phyloP scores from a whole-genome alignment of 148 eudicot genomes.

The Selenicereus undatus region DNA sequence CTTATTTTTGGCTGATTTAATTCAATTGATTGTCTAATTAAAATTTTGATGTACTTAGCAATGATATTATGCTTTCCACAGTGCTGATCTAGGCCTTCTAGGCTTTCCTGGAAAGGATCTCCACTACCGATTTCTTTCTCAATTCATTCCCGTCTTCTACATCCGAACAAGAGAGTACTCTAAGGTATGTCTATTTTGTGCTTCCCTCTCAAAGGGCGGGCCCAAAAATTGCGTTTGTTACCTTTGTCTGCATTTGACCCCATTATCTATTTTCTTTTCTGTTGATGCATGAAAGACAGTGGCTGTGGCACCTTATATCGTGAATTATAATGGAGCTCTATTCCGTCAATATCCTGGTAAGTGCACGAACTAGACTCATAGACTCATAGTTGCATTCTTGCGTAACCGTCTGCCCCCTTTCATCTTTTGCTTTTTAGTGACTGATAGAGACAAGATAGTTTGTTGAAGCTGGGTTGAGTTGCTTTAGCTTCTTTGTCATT shows the following conservation, averaged over 20 bases:
- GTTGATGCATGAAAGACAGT: slow-evolving; percentile 68
- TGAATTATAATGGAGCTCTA: slow-evolving; percentile 91
- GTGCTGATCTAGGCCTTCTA: slow-evolving; percentile 91
- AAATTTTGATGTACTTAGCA: slow-evolving; percentile 7
- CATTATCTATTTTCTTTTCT: slow-evolving; percentile 8
- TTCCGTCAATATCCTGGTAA: slow-evolving; percentile 99
- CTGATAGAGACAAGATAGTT: neutral
- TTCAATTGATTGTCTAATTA: slow-evolving; percentile 11
- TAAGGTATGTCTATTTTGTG: slow-evolving; percentile 50
- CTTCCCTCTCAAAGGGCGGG: neutral
- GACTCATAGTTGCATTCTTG: neutral
- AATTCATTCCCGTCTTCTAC: slow-evolving; percentile 84
- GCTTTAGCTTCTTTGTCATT: neutral
- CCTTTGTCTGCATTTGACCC: slow-evolving; percentile 20
- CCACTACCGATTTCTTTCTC: slow-evolving; percentile 92
- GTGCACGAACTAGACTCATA: slow-evolving; percentile 8
- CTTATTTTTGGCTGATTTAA: slow-evolving; percentile 11
- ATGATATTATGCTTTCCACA: slow-evolving; percentile 30
- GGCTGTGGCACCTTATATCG: slow-evolving; percentile 87
- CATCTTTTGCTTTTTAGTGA: neutral
- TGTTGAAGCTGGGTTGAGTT: neutral
- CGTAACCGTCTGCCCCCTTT: neutral
- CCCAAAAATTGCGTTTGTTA: neutral
- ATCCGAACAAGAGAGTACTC: slow-evolving; percentile 93
- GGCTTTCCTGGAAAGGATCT: slow-evolving; percentile 93